These are phyloP conservation scores for Anaeramoeba ignava DNA, from an alignment of 78 protist genomes.

Conservation along the genomic window DNA sequence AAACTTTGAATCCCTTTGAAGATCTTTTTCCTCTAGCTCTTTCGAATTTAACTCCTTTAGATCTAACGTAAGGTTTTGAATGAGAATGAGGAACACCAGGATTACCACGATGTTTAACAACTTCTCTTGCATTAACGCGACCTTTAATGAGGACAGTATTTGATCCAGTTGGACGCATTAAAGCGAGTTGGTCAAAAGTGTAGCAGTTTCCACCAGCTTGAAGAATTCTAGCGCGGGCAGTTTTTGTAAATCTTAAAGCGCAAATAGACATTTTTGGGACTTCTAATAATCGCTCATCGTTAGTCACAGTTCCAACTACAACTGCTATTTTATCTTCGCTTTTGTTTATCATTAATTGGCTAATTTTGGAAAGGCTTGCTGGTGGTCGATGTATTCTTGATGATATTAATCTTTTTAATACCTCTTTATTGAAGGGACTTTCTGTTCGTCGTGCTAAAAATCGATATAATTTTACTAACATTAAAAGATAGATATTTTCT, in stretches of 20 bases:
- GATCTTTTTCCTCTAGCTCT: too few species aligned
- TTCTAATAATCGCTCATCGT: conserved; percentile 84
- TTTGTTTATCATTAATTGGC: conserved; percentile 9
- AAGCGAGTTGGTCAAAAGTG: conserved; percentile 97
- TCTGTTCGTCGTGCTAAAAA: conserved; percentile 88
- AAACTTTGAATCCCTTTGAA: too few species aligned
- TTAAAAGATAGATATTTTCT: too few species aligned
- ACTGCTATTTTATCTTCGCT: conserved; percentile 59
- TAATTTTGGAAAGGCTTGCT: conserved; percentile 64
- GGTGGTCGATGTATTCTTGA: conserved; percentile 76
- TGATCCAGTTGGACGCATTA: conserved; percentile 79
- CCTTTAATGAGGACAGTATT: conserved; percentile 91
- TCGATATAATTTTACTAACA: too few species aligned
- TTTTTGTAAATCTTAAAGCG: conserved; percentile 86
- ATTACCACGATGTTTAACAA: conserved; percentile 89
- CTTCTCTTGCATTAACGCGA: conserved; percentile 71
- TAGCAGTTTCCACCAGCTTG: conserved; percentile 89
- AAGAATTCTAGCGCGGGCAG: conserved; percentile 89
- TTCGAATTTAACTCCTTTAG: too few species aligned
- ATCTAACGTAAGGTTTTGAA: conserved; percentile 45
- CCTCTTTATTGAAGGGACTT: conserved; percentile 77
- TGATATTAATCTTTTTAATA: conserved; percentile 77
- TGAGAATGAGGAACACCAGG: conserved; percentile 71
- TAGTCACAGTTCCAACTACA: conserved; percentile 90
- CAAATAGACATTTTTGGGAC: conserved; percentile 60